Percentiles rank a stretch among this genome's conserved stretches.
These are phyloP conservation scores for Annulohypoxylon truncatum DNA, from an alignment of 2,329 filamentous ascomycete species.

Conservation along the genomic window DNA sequence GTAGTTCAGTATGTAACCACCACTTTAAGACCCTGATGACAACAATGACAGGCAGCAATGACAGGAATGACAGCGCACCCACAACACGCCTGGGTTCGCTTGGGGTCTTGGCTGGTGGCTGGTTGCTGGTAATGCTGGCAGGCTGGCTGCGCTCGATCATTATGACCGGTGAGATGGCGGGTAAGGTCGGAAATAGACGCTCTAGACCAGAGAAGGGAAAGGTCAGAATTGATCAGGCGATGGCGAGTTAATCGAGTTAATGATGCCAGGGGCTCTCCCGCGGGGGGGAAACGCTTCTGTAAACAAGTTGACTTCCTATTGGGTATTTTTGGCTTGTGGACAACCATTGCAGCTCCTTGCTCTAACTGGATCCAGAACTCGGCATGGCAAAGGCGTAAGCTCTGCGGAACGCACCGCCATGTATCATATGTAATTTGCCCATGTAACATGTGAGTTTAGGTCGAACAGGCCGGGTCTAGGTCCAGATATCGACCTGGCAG, in stretches of 20 bases:
- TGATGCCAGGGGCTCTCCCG: constrained; percentile 32
- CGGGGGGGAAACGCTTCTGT: constrained; percentile 12
- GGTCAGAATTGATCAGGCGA: constrained; percentile 31
- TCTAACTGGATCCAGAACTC: constrained; percentile 20
- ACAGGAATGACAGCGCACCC: constrained; percentile 37
- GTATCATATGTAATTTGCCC: too few relatives aligned
- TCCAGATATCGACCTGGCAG: not conserved
- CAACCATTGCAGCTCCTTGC: constrained; percentile 17
- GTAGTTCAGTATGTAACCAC: not conserved
- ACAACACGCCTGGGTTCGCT: constrained; percentile 27
- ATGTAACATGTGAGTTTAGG: constrained; percentile 37
- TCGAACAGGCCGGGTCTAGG: constrained; percentile 8
- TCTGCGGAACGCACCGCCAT: constrained; percentile 29
- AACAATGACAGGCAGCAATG: constrained; percentile 32
- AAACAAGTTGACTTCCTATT: constrained; percentile 18
- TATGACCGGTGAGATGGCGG: constrained; percentile 28
- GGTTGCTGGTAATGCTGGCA: not conserved
- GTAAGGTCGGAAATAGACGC: constrained; percentile 35
- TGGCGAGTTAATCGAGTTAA: constrained; percentile 11
- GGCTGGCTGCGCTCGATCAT: constrained; percentile 17
- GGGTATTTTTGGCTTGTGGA: constrained; percentile 7
- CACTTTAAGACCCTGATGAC: not conserved
- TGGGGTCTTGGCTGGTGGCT: constrained; percentile 13
- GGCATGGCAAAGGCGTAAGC: constrained; percentile 28
- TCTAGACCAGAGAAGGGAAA: constrained; percentile 7